These are phyloP conservation scores for Chloranthus sessilifolius DNA, from an alignment of 164 flowering plant genomes.

Conservation along the genomic window DNA sequence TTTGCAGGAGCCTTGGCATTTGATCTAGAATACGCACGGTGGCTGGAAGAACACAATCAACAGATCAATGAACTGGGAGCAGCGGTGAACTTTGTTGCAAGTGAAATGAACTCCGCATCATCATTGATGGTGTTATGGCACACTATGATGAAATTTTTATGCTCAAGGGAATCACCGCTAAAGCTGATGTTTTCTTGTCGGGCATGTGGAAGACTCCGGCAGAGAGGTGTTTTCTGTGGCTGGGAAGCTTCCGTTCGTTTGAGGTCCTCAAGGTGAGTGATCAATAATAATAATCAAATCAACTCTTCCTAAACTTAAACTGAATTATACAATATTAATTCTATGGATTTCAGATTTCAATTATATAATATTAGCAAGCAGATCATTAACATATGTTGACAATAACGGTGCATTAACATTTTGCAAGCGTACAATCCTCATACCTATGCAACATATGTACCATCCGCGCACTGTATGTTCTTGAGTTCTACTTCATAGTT, in stretches of 20 bases:
- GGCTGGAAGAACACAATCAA: constrained; percentile 83
- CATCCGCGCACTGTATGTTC: too few relatives aligned
- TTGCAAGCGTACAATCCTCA: too few relatives aligned
- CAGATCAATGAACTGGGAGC: constrained; percentile 67
- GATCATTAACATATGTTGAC: too few relatives aligned
- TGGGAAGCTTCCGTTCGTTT: constrained; percentile 89
- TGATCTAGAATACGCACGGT: constrained; percentile 71
- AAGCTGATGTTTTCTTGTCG: constrained; percentile 79
- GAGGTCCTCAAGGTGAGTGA: constrained; percentile 87
- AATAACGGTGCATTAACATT: too few relatives aligned
- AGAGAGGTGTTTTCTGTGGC: constrained; percentile 93
- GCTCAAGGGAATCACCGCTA: constrained; percentile 59
- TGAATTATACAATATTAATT: too few relatives aligned
- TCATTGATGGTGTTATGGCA: constrained; percentile 68
- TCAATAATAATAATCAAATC: too few relatives aligned
- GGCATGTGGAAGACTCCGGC: constrained; percentile 96
- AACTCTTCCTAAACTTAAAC: too few relatives aligned
- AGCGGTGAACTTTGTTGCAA: constrained; percentile 54
- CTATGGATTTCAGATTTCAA: too few relatives aligned
- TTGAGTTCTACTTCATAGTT: too few relatives aligned
- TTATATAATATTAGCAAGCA: too few relatives aligned
- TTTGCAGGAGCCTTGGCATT: constrained; percentile 68
- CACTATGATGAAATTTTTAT: constrained; percentile 72
- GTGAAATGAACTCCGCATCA: constrained; percentile 58
- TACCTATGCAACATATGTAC: too few relatives aligned